A percentile compares a stretch with the other conserved stretches of the same genome.
phyloP scores from a whole-genome alignment of 2,329 filamentous ascomycete species.

The Myriangium duriaei region DNA sequence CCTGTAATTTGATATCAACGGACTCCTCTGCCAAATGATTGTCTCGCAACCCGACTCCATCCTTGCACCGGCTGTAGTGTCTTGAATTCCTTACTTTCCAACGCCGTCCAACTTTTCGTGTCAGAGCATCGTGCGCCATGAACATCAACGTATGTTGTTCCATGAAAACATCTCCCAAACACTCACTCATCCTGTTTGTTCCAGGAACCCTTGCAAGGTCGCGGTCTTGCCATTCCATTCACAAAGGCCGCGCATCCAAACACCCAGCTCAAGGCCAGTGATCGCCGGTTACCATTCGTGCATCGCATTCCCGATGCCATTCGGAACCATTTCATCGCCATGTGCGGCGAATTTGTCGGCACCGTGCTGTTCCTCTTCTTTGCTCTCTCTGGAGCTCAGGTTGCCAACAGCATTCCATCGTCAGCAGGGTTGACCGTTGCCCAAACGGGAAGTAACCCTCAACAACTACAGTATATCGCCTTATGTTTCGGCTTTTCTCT shows the following conservation, averaged over 20 bases:
- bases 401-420: constrained; percentile 27
- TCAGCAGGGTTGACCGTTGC: constrained; percentile 15
- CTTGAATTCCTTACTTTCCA: too few species aligned
- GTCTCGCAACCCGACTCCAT: too few species aligned
- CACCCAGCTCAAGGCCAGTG: constrained; percentile 13
- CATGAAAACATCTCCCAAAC: constrained; percentile 2
- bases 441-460: constrained; percentile 23
- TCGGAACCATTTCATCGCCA: constrained; percentile 29
- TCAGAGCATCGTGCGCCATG: too few species aligned
- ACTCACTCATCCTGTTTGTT: constrained; percentile 2
- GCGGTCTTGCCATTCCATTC: constrained; percentile 20
- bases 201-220: constrained; percentile 16
- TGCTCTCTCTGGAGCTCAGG: constrained; percentile 27
- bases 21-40: too few species aligned
- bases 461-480: constrained; percentile 28
- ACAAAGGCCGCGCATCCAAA: constrained; percentile 20
- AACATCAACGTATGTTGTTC: constrained; percentile 17
- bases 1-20: too few species aligned
- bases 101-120: too few species aligned
- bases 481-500: constrained; percentile 32
- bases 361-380: constrained; percentile 36
- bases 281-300: constrained; percentile 19
- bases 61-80: too few species aligned
- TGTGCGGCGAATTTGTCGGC: constrained; percentile 33
- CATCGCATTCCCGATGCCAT: constrained; percentile 17